phyloP scores from a whole-genome alignment of 2,329 filamentous ascomycete species.

The Arthrinium phaeospermum region DNA sequence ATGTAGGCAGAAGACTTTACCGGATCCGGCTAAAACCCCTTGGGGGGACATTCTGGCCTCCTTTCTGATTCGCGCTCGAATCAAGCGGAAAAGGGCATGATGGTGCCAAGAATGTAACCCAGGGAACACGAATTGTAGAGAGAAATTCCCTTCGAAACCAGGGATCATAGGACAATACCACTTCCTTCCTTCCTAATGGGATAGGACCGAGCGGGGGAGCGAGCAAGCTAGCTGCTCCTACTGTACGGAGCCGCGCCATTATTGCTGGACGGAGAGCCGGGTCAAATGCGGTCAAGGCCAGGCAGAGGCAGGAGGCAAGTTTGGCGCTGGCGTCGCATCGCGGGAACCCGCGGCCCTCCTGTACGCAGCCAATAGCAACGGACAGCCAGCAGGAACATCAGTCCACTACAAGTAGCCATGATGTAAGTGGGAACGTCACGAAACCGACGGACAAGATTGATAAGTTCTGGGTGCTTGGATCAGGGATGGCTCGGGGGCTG shows the following conservation, averaged over 20 bases:
- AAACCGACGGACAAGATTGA: slow-evolving; percentile 6
- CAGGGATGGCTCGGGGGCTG: background rate
- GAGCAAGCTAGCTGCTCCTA: background rate
- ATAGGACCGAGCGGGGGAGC: background rate
- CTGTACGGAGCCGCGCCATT: slow-evolving; percentile 2
- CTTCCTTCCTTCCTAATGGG: background rate
- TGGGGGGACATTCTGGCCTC: background rate
- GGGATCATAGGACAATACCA: background rate
- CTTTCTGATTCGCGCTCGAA: background rate
- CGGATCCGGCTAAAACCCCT: background rate
- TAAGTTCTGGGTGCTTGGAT: background rate
- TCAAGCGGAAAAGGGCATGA: background rate
- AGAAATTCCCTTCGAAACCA: background rate
- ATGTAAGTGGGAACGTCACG: slow-evolving; percentile 14
- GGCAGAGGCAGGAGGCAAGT: too few relatives aligned
- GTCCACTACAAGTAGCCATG: background rate
- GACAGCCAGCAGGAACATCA: background rate
- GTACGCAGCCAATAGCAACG: background rate
- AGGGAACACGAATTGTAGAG: background rate
- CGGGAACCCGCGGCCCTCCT: background rate
- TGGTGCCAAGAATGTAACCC: background rate
- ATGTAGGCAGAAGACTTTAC: background rate
- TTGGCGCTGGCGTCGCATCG: background rate
- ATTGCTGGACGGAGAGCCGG: background rate
- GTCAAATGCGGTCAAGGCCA: background rate